A percentile compares a stretch with the other conserved stretches of the same genome.
phyloP scores from a whole-genome alignment of 139 green algal genomes.

The Closterium sp. region DNA sequence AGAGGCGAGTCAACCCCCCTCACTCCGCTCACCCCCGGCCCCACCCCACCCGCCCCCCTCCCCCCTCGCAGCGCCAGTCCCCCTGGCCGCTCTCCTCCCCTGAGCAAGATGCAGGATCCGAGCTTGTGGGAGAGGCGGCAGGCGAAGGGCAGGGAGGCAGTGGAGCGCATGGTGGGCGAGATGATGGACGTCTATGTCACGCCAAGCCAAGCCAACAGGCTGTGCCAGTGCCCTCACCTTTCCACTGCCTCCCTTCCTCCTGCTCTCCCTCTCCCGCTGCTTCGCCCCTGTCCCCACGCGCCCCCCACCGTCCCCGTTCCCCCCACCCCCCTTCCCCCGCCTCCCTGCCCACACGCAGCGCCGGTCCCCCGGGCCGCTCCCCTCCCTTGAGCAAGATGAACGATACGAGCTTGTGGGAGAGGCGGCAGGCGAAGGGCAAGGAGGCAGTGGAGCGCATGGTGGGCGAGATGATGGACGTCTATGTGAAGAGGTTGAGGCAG shows the following conservation, averaged over 20 bases:
- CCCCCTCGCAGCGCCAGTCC: not conserved
- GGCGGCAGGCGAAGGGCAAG: constrained; percentile 34
- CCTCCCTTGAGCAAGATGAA: constrained; percentile 47
- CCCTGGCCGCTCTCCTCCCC: not conserved
- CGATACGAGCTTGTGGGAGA: constrained; percentile 36
- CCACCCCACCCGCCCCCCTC: not conserved
- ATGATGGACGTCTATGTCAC: constrained; percentile 54
- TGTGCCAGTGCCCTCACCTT: constrained; percentile 10
- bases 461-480: constrained; percentile 50
- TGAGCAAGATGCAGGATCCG: constrained; percentile 48
- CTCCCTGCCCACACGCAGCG: not conserved
- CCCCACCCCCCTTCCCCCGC: not conserved
- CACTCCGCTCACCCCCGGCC: not conserved
- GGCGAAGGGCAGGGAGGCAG: constrained; percentile 27
- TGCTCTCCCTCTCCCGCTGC: not conserved
- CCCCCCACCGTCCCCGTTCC: not conserved
- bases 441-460: constrained; percentile 43
- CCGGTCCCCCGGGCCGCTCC: not conserved
- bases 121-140: constrained; percentile 35
- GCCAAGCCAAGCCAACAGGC: not conserved
- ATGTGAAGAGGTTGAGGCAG: constrained; percentile 44
- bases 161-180: constrained; percentile 37
- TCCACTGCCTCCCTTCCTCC: too few species aligned
- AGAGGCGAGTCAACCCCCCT: too few species aligned
- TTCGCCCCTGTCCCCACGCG: not conserved